Evolutionary conservation across 371 early-diverging fungal species (phyloP).

Genomic region (Fennellomyces sp.): DNA sequence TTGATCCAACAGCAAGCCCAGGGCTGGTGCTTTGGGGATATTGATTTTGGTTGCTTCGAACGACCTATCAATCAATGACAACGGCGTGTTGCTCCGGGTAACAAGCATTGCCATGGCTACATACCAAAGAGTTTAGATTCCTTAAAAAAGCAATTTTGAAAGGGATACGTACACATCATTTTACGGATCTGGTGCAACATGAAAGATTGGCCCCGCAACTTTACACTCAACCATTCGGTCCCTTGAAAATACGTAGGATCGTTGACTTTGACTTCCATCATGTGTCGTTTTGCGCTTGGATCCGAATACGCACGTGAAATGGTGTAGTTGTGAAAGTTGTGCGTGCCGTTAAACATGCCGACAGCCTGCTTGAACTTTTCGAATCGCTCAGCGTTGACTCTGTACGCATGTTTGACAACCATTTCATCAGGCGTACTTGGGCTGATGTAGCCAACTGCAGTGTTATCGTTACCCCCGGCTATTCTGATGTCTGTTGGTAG

Average conservation of each 20-base stretch:
- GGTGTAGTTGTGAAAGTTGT: conserved; percentile 98
- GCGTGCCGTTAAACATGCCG: conserved; percentile 83
- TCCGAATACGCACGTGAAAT: conserved; percentile 78
- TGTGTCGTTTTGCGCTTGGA: conserved; percentile 75
- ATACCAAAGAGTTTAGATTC: neutral
- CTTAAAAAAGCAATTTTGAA: neutral
- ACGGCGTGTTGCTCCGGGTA: conserved; percentile 74
- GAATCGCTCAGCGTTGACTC: conserved; percentile 62
- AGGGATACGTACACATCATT: conserved; percentile 83
- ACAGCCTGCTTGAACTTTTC: conserved; percentile 72
- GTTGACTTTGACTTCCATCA: conserved; percentile 65
- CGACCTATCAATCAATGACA: conserved; percentile 60
- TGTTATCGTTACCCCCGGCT: conserved; percentile 12
- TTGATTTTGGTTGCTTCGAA: conserved; percentile 78
- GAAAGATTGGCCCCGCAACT: conserved; percentile 97
- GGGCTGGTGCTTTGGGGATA: conserved; percentile 98
- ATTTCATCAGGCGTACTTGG: conserved; percentile 49
- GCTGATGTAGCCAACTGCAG: conserved; percentile 33
- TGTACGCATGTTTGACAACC: conserved; percentile 52
- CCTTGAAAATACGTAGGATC: conserved; percentile 79
- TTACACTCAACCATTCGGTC: conserved; percentile 91
- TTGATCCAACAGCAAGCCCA: conserved; percentile 92
- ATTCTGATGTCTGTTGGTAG: conserved; percentile 1
- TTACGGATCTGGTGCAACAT: conserved; percentile 99
- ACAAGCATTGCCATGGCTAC: conserved; percentile 80